A percentile compares a stretch with the other conserved stretches of the same genome.
These are phyloP conservation scores for Streptanthus diversifolius DNA, from an alignment of 345 rosid genomes.

Conservation along the genomic window DNA sequence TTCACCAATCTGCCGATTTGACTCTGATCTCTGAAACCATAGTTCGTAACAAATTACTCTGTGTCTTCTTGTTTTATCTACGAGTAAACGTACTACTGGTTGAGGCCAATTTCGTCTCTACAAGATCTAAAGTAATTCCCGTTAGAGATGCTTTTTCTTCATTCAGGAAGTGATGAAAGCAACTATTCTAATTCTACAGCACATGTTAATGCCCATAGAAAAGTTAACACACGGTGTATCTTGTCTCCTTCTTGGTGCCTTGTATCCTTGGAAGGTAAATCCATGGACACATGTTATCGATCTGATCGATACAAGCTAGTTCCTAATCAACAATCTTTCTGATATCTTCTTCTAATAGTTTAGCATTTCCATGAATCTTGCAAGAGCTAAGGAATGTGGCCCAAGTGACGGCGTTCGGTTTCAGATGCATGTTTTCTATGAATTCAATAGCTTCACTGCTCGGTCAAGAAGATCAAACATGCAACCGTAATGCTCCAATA, in stretches of 20 bases:
- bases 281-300: constrained; percentile 26
- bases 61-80: neutral
- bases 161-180: neutral
- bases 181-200: constrained; percentile 4
- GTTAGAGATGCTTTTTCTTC: neutral
- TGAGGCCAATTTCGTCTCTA: neutral
- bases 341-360: constrained; percentile 17
- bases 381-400: constrained; percentile 31
- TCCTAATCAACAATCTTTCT: constrained; percentile 30
- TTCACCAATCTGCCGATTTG: neutral
- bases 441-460: constrained; percentile 33
- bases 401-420: constrained; percentile 39
- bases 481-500: constrained; percentile 42
- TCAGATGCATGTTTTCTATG: constrained; percentile 37
- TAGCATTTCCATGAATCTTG: constrained; percentile 29
- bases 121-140: neutral
- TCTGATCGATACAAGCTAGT: constrained; percentile 35
- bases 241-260: constrained; percentile 29
- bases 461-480: constrained; percentile 42
- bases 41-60: neutral
- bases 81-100: neutral
- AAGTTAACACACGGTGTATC: constrained; percentile 22
- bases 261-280: constrained; percentile 16
- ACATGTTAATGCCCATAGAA: constrained; percentile 11
- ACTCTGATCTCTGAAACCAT: neutral